Conservation (phyloP, 2,329 filamentous ascomycete species). For the Apiospora sp. region DNA sequence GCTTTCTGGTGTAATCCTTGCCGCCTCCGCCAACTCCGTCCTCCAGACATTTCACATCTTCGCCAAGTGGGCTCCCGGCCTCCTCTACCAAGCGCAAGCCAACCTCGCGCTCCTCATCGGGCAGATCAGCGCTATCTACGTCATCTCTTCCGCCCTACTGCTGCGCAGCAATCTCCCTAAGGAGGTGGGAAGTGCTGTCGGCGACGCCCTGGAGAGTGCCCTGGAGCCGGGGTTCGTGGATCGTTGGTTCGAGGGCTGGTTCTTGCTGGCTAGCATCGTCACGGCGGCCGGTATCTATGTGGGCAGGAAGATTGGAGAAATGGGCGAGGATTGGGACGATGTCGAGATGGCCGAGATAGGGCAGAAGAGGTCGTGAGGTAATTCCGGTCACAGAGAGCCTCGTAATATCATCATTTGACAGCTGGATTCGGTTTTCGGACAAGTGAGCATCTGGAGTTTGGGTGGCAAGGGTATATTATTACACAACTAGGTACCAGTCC, state of each 20-base stretch:
- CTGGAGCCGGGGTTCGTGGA: slow-evolving; percentile 78
- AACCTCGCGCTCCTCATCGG: slow-evolving; percentile 82
- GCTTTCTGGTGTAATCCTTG: slow-evolving; percentile 82
- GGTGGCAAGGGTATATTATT: background rate
- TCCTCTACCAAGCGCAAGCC: slow-evolving; percentile 78
- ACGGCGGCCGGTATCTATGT: slow-evolving; percentile 79
- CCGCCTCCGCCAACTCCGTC: slow-evolving; percentile 81
- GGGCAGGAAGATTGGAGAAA: slow-evolving; percentile 65
- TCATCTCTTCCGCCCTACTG: slow-evolving; percentile 81
- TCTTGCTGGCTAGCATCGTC: slow-evolving; percentile 70
- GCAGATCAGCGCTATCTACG: slow-evolving; percentile 85
- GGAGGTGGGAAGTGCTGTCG: slow-evolving; percentile 79
- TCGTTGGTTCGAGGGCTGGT: slow-evolving; percentile 89
- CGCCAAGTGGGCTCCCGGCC: slow-evolving; percentile 73
- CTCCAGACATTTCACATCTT: slow-evolving; percentile 88
- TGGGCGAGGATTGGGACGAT: slow-evolving; percentile 67
- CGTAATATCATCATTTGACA: background rate
- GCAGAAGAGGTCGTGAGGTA: slow-evolving; percentile 66
- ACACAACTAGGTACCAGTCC: slow-evolving; percentile 13
- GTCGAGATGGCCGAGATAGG: slow-evolving; percentile 74
- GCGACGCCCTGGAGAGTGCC: slow-evolving; percentile 78
- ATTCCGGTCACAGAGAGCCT: background rate
- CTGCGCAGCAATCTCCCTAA: slow-evolving; percentile 79
- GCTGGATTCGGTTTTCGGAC: background rate
- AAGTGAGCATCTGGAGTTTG: slow-evolving; percentile 17